A percentile compares a stretch with the other conserved stretches of the same genome.
Evolutionary conservation across 345 rosid genomes (phyloP).

Genomic region (Populus davidiana): DNA sequence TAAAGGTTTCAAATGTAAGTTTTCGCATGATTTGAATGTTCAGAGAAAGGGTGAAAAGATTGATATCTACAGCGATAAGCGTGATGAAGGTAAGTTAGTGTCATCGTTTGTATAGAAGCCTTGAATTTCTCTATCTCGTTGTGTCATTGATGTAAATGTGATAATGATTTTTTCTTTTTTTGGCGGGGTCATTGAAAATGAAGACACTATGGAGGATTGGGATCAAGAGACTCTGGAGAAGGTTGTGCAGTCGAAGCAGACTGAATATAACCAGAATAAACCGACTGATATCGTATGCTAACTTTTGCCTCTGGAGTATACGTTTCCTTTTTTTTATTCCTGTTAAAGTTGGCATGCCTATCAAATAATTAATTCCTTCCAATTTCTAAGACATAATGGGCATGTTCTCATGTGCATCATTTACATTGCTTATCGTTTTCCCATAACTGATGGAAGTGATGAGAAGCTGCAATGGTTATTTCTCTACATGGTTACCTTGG

Average conservation of each 20-base stretch:
- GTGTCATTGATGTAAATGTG: no score
- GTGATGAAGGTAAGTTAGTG: slow-evolving; percentile 59
- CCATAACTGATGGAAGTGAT: no score
- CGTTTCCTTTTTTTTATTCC: no score
- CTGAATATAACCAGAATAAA: slow-evolving; percentile 79
- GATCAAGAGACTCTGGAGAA: slow-evolving; percentile 92
- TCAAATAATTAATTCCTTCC: no score
- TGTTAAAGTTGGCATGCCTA: no score
- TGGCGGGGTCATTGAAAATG: slow-evolving; percentile 4
- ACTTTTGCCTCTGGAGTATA: neutral
- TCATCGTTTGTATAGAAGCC: neutral
- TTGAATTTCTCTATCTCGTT: no score
- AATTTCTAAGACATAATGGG: no score
- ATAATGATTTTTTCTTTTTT: neutral
- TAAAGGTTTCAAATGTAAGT: slow-evolving; percentile 93
- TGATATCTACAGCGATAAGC: slow-evolving; percentile 80
- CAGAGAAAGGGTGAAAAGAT: slow-evolving; percentile 98
- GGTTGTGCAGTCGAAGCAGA: slow-evolving; percentile 82
- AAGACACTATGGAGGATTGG: slow-evolving; percentile 93
- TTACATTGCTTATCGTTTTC: no score
- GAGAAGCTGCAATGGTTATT: no score
- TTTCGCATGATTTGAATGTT: slow-evolving; percentile 90
- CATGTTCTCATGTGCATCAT: no score
- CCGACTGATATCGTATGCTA: slow-evolving; percentile 84
- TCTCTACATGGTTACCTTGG: no score